A percentile compares a stretch with the other conserved stretches of the same genome.
Evolutionary conservation across 805 yeast genomes (phyloP).

Genomic region (Kazachstania viticola): DNA sequence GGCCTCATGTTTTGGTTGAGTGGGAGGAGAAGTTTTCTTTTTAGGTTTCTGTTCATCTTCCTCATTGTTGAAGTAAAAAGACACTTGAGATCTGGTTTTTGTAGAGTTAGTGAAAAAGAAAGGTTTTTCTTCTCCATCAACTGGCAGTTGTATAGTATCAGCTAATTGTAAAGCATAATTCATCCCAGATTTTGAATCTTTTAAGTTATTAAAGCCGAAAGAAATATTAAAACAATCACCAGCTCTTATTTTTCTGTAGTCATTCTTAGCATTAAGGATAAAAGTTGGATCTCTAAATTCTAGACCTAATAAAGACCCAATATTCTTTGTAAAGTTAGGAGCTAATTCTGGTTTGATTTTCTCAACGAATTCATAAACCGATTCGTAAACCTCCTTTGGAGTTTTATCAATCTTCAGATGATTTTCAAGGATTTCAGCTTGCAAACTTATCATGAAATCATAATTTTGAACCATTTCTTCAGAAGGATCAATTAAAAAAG

Average conservation of each 20-base stretch:
- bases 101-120: constrained; percentile 62
- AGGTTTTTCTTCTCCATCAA: constrained; percentile 36
- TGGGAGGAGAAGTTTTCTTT: constrained; percentile 23
- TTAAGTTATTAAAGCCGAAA: constrained; percentile 62
- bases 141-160: constrained; percentile 68
- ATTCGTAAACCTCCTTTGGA: constrained; percentile 56
- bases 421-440: constrained; percentile 44
- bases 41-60: constrained; percentile 36
- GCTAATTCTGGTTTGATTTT: constrained; percentile 56
- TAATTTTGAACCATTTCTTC: constrained; percentile 68
- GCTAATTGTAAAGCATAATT: constrained; percentile 62
- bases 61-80: constrained; percentile 73
- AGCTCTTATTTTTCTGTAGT: constrained; percentile 45
- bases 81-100: constrained; percentile 59
- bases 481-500: constrained; percentile 83
- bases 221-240: constrained; percentile 69
- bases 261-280: constrained; percentile 61
- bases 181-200: constrained; percentile 39
- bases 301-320: constrained; percentile 83
- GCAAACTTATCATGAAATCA: constrained; percentile 61
- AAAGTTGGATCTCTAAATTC: constrained; percentile 77
- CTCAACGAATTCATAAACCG: constrained; percentile 48
- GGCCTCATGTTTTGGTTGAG: constrained; percentile 13
- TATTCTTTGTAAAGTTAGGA: constrained; percentile 56
- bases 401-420: constrained; percentile 55